Conservation (phyloP, 1,139 yeast species). For the Blastobotrys arbuscula region DNA sequence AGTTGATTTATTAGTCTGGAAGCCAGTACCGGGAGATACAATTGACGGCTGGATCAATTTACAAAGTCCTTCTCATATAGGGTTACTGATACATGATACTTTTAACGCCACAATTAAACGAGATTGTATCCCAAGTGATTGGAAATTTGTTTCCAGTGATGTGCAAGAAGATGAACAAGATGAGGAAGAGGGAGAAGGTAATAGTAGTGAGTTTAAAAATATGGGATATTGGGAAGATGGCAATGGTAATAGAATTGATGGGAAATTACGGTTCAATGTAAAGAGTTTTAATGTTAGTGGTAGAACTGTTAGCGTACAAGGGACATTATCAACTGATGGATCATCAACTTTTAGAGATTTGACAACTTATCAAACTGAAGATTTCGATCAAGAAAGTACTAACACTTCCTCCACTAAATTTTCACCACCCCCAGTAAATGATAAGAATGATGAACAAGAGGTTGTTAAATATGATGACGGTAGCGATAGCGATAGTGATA, state of each 20-base stretch:
- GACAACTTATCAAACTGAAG: conserved; percentile 18
- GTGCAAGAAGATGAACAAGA: conserved; percentile 35
- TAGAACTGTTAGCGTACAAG: conserved; percentile 77
- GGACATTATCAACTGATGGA: conserved; percentile 49
- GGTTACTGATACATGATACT: conserved; percentile 82
- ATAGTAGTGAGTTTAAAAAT: conserved; percentile 38
- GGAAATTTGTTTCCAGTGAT: conserved; percentile 80
- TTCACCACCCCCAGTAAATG: background rate
- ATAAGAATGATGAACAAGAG: background rate
- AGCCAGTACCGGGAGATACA: conserved; percentile 76
- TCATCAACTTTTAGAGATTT: conserved; percentile 37
- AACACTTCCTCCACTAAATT: background rate
- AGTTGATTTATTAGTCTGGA: conserved; percentile 85
- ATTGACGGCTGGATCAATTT: conserved; percentile 83
- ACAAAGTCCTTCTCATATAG: conserved; percentile 94
- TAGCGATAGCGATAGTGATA: conserved; percentile 12
- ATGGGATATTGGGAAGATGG: conserved; percentile 86
- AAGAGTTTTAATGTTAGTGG: conserved; percentile 73
- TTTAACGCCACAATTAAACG: conserved; percentile 91
- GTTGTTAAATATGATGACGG: conserved; percentile 11
- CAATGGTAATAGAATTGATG: conserved; percentile 67
- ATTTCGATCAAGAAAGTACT: background rate
- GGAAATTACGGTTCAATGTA: conserved; percentile 69
- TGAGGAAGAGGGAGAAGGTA: conserved; percentile 17
- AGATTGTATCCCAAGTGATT: conserved; percentile 70